Base-by-base conservation (phyloP, 2,329 filamentous ascomycete species). In the Fonsecaea nubica region DNA sequence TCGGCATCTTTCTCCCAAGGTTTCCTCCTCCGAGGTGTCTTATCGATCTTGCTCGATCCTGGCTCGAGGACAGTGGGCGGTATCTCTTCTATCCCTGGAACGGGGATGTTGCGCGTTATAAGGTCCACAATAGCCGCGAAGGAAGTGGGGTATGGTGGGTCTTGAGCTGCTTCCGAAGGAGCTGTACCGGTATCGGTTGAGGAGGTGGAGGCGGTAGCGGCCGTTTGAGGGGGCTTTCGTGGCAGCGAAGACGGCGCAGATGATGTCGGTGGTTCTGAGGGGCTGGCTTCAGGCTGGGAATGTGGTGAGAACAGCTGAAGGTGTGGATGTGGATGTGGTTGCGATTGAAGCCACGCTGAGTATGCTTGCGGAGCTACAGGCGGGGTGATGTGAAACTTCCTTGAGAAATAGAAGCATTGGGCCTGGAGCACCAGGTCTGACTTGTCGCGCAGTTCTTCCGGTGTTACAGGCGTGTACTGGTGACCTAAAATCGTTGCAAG, bases 61-160 rank as follows among this genome's bases (percentile, higher is more conserved):
- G 82, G 77, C 25, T 85, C 84, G 21, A 93, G 82, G 4, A 97
- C 82, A 0, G 90, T 95, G 71, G 92, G 87, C 4, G 93, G 92
- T 61, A 97, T 94, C 69, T 96, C 87, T 72, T 89, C 89, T 74
- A 97, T 96, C 0, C 93, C 93, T 1, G 93, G 92, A 52, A 97
- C 90, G 0, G 91, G 89, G 72, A 92, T 88, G 61, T 92, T 92
- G 33, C 88, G 89, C 30, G 92, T 91, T 62, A 97, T 91, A 62
- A 96, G 86, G 74, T 92, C 90, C 63, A 96, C 89, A 68, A 97
- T 92, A 71, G 94, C 89, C 7, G 91, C 90, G 77, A 97, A 97
- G 1, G 88, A 90, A 57, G 89, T 89, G 3, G 93, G 93, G 73
- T 96, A 96, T 0, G 87, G 86, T 42, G 92, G 90, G 33, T 73